A percentile compares a stretch with the other conserved stretches of the same genome.
These are phyloP conservation scores for Alectoria sarmentosa DNA, from an alignment of 495 filamentous ascomycete species.

Conservation along the genomic window DNA sequence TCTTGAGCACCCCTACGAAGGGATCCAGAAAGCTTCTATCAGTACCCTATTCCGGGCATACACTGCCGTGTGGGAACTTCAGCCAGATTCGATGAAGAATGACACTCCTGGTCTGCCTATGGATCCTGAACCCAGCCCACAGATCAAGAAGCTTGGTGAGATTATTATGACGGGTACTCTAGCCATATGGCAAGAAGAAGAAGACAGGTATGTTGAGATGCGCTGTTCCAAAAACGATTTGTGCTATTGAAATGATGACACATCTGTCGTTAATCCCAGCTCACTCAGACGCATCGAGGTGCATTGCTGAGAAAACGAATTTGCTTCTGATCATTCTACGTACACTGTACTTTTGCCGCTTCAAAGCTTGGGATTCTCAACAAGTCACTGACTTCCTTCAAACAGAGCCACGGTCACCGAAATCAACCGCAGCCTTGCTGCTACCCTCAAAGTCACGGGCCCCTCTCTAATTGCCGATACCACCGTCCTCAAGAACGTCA, in stretches of 20 bases:
- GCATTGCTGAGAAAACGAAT: conserved; percentile 88
- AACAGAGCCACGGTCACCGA: conserved; percentile 80
- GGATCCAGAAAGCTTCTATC: conserved; percentile 83
- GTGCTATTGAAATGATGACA: conserved; percentile 67
- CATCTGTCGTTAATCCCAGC: conserved; percentile 92
- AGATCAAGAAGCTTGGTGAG: conserved; percentile 79
- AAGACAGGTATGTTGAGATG: conserved; percentile 68
- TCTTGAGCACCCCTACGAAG: conserved; percentile 84
- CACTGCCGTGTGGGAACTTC: conserved; percentile 78
- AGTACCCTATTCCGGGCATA: conserved; percentile 90
- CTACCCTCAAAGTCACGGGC: conserved; percentile 84
- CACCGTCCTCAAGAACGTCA: conserved; percentile 52
- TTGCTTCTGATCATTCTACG: conserved; percentile 44
- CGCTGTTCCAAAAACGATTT: conserved; percentile 22
- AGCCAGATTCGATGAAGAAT: conserved; percentile 74
- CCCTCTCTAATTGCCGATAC: conserved; percentile 75
- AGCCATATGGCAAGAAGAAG: conserved; percentile 78
- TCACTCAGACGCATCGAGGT: conserved; percentile 86
- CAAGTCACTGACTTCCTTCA: conserved; percentile 36
- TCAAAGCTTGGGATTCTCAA: conserved; percentile 6
- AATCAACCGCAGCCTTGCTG: conserved; percentile 91
- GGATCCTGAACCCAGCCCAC: conserved; percentile 63
- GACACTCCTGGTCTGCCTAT: conserved; percentile 87
- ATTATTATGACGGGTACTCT: conserved; percentile 80
- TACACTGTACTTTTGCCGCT: neutral